Conservation (phyloP, 2,329 filamentous ascomycete genomes). For the Plectosphaerella sp. region DNA sequence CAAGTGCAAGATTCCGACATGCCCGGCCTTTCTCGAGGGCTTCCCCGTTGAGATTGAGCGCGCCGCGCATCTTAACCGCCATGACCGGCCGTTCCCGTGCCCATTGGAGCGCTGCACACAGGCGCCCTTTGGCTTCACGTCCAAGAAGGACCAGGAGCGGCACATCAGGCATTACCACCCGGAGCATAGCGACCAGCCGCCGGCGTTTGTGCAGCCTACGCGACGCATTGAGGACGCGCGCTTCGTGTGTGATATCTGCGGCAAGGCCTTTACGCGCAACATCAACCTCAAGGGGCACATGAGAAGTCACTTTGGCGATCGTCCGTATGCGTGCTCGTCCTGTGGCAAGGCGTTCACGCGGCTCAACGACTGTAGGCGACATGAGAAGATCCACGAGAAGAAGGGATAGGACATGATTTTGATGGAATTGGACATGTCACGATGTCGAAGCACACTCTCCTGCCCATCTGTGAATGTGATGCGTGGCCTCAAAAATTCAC, state of each 20-base stretch:
- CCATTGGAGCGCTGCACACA: slow-evolving; percentile 24
- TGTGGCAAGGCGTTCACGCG: slow-evolving; percentile 27
- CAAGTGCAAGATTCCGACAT: slow-evolving; percentile 36
- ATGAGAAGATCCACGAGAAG: slow-evolving; percentile 22
- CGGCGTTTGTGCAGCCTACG: slow-evolving; percentile 13
- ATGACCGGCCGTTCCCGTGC: slow-evolving; percentile 35
- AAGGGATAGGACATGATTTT: neutral
- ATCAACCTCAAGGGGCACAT: slow-evolving; percentile 28
- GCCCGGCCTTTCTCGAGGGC: slow-evolving; percentile 36
- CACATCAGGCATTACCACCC: slow-evolving; percentile 23
- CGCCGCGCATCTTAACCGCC: slow-evolving; percentile 30
- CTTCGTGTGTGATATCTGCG: slow-evolving; percentile 27
- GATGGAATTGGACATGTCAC: too few relatives aligned
- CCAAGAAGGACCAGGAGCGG: slow-evolving; percentile 30
- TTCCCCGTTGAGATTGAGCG: slow-evolving; percentile 23
- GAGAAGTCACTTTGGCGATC: slow-evolving; percentile 28
- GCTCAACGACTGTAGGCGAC: slow-evolving; percentile 25
- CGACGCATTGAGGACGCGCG: slow-evolving; percentile 13
- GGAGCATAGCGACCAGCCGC: slow-evolving; percentile 13
- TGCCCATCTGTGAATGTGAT: too few relatives aligned
- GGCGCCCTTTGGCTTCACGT: slow-evolving; percentile 30
- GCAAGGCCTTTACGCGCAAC: slow-evolving; percentile 30
- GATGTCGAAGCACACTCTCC: too few relatives aligned
- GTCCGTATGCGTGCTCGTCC: slow-evolving; percentile 20
- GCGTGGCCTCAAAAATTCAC: too few relatives aligned